phyloP scores from a whole-genome alignment of 2,329 filamentous ascomycete genomes.

The Fusarium hainanense region DNA sequence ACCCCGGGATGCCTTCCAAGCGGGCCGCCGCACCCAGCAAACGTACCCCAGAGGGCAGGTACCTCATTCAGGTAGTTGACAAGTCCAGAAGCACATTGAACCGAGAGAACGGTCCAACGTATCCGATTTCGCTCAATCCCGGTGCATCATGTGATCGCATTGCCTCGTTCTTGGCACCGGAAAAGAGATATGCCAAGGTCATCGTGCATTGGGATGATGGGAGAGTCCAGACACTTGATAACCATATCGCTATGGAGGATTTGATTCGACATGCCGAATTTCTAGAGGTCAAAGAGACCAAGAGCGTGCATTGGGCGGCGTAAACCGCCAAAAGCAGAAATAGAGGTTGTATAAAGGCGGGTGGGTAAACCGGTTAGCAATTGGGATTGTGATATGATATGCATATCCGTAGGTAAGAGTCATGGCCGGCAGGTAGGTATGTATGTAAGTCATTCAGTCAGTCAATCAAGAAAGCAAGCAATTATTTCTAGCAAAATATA shows the following conservation, averaged over 20 bases:
- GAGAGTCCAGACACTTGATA: slow-evolving; percentile 38
- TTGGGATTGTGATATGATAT: not conserved
- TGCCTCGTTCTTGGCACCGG: slow-evolving; percentile 41
- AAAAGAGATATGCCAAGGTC: slow-evolving; percentile 40
- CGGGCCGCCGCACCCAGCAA: slow-evolving; percentile 2
- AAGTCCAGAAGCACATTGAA: slow-evolving; percentile 24
- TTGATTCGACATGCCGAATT: slow-evolving; percentile 31
- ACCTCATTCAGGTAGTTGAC: slow-evolving; percentile 40
- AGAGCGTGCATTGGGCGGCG: slow-evolving; percentile 40
- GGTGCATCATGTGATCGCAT: slow-evolving; percentile 32
- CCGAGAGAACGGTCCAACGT: slow-evolving; percentile 32
- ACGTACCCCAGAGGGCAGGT: slow-evolving; percentile 11
- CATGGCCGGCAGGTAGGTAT: not conserved
- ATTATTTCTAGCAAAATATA: slow-evolving; percentile 1
- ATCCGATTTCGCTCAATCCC: slow-evolving; percentile 37
- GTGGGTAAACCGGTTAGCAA: not conserved
- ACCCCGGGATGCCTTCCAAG: not conserved
- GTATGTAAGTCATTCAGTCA: not conserved
- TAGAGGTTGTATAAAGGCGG: slow-evolving; percentile 8
- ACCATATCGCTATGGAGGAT: slow-evolving; percentile 37
- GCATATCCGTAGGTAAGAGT: not conserved
- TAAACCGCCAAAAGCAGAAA: not conserved
- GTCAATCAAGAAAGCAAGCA: not conserved
- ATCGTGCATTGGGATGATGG: slow-evolving; percentile 47
- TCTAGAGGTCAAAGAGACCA: slow-evolving; percentile 43